phyloP scores from a whole-genome alignment of 352 stramenopile species.

The Globisporangium mamillatum region DNA sequence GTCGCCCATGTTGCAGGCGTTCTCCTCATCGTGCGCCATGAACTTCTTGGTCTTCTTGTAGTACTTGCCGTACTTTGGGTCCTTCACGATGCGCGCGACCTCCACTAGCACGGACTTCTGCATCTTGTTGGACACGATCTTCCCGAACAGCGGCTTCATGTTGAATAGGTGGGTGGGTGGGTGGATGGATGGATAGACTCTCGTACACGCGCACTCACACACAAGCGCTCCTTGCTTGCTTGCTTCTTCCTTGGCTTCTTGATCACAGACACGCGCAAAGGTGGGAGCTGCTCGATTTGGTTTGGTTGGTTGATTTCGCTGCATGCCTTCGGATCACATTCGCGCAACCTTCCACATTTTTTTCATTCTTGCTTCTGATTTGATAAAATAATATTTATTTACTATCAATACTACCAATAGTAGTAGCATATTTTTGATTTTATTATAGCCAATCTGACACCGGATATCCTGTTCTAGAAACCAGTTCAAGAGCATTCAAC shows the following conservation, averaged over 20 bases:
- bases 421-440: neutral
- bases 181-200: neutral
- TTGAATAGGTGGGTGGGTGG: conserved; percentile 17
- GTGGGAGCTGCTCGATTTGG: conserved; percentile 15
- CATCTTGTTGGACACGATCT: conserved; percentile 96
- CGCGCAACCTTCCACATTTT: neutral
- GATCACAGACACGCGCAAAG: neutral
- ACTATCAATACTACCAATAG: neutral
- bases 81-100: conserved; percentile 92
- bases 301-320: conserved; percentile 27
- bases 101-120: conserved; percentile 95
- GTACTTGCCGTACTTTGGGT: conserved; percentile 94
- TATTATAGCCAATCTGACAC: neutral
- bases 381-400: neutral
- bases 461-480: neutral
- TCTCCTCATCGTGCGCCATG: conserved; percentile 96
- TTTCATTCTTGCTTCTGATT: neutral
- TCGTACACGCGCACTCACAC: neutral
- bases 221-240: neutral
- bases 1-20: conserved; percentile 91
- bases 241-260: conserved; percentile 3
- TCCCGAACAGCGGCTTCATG: conserved; percentile 94
- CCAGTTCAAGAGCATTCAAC: neutral
- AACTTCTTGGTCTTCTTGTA: conserved; percentile 97
- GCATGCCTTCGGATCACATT: conserved; percentile 23